Percentiles rank a stretch among this genome's conserved stretches.
Conservation (phyloP, 2,329 filamentous ascomycete genomes). For the Talaromyces sp. region DNA sequence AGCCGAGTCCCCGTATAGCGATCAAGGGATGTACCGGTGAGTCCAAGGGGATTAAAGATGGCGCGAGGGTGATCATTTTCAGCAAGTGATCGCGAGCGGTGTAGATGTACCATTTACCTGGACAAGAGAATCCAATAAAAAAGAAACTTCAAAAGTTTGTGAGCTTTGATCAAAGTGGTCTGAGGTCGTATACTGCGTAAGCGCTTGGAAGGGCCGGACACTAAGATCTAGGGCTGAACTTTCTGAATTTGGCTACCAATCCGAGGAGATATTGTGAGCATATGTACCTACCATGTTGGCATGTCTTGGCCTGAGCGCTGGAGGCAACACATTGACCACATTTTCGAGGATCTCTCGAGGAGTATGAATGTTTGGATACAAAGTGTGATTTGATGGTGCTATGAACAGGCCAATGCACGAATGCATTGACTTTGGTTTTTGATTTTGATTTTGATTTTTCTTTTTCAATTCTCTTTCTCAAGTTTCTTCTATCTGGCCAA, state of each 20-base stretch:
- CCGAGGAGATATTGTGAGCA: neutral
- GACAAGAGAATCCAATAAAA: neutral
- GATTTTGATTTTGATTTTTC: too few species aligned
- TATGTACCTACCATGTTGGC: slow-evolving; percentile 9
- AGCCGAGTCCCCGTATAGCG: slow-evolving; percentile 7
- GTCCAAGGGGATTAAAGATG: slow-evolving; percentile 4
- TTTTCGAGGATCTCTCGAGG: slow-evolving; percentile 8
- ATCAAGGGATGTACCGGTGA: slow-evolving; percentile 14
- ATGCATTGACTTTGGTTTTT: neutral
- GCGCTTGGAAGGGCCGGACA: slow-evolving; percentile 9
- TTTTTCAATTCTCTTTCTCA: too few species aligned
- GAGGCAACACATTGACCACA: slow-evolving; percentile 15
- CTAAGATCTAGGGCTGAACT: slow-evolving; percentile 25
- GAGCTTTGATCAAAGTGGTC: neutral
- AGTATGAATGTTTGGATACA: slow-evolving; percentile 1
- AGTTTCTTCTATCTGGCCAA: neutral
- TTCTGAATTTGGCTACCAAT: slow-evolving; percentile 12
- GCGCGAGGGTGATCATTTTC: neutral
- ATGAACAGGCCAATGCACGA: slow-evolving; percentile 7
- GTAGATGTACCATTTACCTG: neutral
- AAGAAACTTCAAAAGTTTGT: neutral
- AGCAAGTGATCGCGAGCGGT: slow-evolving; percentile 11
- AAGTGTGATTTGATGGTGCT: slow-evolving; percentile 13
- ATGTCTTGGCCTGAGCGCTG: slow-evolving; percentile 17
- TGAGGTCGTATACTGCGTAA: neutral